These are phyloP conservation scores for Vitrella brassicaformis DNA, from an alignment of 73 alveolate genomes.

Conservation along the genomic window DNA sequence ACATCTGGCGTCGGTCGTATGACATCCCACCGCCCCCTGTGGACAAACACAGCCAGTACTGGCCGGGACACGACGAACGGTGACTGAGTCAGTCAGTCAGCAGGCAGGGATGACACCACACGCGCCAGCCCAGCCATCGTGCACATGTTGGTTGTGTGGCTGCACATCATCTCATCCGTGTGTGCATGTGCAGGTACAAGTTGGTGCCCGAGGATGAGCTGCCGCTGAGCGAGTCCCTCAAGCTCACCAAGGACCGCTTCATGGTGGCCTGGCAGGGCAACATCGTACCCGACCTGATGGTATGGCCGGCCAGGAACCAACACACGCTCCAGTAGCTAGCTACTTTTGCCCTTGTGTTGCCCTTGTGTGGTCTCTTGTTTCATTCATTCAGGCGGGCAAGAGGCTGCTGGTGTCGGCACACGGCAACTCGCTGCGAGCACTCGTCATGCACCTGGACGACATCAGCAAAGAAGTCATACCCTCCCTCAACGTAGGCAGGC, in stretches of 20 bases:
- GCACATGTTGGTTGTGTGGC: not conserved
- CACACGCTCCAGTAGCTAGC: not conserved
- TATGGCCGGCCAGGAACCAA: not conserved
- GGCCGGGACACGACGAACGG: slow-evolving; percentile 54
- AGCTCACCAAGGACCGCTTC: slow-evolving; percentile 69
- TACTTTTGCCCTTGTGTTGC: not conserved
- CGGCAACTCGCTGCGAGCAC: slow-evolving; percentile 84
- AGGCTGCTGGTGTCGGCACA: slow-evolving; percentile 86
- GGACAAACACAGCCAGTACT: slow-evolving; percentile 66
- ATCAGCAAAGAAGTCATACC: slow-evolving; percentile 66
- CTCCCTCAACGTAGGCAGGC: slow-evolving; percentile 34
- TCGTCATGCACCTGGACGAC: slow-evolving; percentile 78
- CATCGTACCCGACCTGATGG: slow-evolving; percentile 58
- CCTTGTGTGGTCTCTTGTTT: not conserved
- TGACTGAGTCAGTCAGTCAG: not conserved
- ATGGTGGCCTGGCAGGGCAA: slow-evolving; percentile 77
- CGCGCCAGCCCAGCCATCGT: not conserved
- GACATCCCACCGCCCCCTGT: slow-evolving; percentile 87
- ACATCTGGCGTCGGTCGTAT: slow-evolving; percentile 81
- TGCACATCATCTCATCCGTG: not conserved
- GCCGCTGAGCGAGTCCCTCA: slow-evolving; percentile 82
- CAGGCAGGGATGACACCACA: not conserved
- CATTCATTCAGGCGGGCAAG: slow-evolving; percentile 44
- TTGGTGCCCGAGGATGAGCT: slow-evolving; percentile 61
- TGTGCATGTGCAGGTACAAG: slow-evolving; percentile 40